phyloP scores from a whole-genome alignment of 1,284 basidiomycete species.

The Austropuccinia psidii region DNA sequence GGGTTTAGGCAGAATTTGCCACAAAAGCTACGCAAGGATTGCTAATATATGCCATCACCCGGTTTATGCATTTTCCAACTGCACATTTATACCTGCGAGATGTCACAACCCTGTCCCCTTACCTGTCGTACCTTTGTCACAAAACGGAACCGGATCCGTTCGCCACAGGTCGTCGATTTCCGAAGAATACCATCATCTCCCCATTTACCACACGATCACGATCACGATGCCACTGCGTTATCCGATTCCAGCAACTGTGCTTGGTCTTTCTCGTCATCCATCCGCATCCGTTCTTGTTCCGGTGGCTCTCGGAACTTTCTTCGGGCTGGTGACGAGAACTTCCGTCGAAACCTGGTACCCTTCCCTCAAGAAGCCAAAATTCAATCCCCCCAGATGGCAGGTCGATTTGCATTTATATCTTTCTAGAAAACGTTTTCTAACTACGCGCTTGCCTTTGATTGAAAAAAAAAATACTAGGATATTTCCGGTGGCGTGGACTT shows the following conservation, averaged over 20 bases:
- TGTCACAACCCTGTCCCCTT: no score
- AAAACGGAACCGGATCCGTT: no score
- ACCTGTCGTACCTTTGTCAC: no score
- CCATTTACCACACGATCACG: no score
- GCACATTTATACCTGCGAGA: no score
- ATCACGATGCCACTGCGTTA: conserved; percentile 6
- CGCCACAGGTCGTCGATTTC: no score
- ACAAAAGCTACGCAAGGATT: no score
- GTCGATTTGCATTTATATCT: neutral
- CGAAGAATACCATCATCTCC: no score
- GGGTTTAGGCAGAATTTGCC: no score
- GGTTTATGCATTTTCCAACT: no score
- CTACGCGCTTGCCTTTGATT: neutral
- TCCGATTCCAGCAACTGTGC: conserved; percentile 1
- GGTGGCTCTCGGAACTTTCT: conserved; percentile 40
- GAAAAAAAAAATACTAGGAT: neutral
- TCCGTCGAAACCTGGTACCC: conserved; percentile 40
- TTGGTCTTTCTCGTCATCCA: conserved; percentile 42
- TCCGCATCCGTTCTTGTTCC: conserved; percentile 44
- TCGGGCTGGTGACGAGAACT: conserved; percentile 40
- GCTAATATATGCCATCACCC: no score
- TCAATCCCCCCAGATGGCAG: conserved; percentile 15
- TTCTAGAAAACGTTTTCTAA: neutral
- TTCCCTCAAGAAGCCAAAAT: conserved; percentile 7
- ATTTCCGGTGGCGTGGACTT: conserved; percentile 42